phyloP scores from a whole-genome alignment of 371 early-diverging fungal species.

The Racocetra persica region DNA sequence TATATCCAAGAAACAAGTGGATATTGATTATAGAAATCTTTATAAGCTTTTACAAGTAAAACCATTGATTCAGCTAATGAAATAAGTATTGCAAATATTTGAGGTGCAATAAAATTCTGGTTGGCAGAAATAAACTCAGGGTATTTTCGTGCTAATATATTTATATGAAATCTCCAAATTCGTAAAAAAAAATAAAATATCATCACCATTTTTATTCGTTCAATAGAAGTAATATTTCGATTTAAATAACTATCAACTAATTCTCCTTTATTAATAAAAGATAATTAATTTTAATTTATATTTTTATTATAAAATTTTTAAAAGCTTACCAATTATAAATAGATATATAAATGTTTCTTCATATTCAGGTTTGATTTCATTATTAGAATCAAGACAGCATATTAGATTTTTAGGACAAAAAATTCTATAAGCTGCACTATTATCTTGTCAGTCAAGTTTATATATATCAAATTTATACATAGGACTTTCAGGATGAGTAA shows the following conservation, averaged over 20 bases:
- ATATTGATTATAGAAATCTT: background rate
- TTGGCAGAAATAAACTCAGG: background rate
- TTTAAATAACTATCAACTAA: slow-evolving; percentile 11
- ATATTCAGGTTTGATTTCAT: background rate
- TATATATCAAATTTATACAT: background rate
- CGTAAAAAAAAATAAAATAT: background rate
- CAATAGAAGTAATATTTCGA: background rate
- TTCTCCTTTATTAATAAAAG: background rate
- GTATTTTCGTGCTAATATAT: background rate
- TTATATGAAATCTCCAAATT: background rate
- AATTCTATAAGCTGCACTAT: background rate
- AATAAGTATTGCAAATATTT: background rate
- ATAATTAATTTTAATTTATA: background rate
- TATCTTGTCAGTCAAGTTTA: background rate
- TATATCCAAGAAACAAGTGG: background rate
- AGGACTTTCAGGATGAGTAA: background rate
- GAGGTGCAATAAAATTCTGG: background rate
- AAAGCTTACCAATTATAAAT: background rate
- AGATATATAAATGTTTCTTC: background rate
- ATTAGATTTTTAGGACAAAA: background rate
- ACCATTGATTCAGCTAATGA: background rate
- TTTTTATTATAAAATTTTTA: background rate
- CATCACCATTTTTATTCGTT: background rate
- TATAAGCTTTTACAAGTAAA: background rate
- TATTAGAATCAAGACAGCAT: background rate